Evolutionary conservation across 805 yeast species (phyloP).

Genomic region (Komagataella populi): DNA sequence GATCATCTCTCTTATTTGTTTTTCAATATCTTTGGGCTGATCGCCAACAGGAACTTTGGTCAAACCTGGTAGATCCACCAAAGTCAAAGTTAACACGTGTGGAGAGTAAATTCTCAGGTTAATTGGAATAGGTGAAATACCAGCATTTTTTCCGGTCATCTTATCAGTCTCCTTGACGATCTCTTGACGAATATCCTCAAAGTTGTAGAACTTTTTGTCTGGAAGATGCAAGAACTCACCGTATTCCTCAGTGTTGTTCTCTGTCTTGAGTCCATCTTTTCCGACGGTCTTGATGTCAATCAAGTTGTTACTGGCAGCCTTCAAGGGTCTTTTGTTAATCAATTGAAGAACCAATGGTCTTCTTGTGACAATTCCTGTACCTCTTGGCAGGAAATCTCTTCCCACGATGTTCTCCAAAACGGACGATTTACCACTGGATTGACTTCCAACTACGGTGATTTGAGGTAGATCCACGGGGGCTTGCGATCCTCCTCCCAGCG

Average conservation of each 20-base stretch:
- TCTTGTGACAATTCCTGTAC: conserved; percentile 87
- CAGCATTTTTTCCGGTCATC: conserved; percentile 69
- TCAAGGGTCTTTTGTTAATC: conserved; percentile 45
- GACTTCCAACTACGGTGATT: conserved; percentile 91
- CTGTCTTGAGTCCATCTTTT: conserved; percentile 36
- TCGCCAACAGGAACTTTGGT: conserved; percentile 99
- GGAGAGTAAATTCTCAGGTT: conserved; percentile 90
- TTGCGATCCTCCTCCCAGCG: conserved; percentile 78
- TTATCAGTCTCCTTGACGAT: conserved; percentile 87
- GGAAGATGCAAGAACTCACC: conserved; percentile 95
- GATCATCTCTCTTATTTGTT: conserved; percentile 84
- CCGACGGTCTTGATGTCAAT: conserved; percentile 29
- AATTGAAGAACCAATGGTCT: conserved; percentile 77
- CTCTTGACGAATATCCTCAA: conserved; percentile 79
- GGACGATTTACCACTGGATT: conserved; percentile 80
- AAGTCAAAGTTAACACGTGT: conserved; percentile 81
- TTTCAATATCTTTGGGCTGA: conserved; percentile 95
- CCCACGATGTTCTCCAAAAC: conserved; percentile 88
- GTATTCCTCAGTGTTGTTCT: conserved; percentile 81
- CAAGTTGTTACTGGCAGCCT: conserved; percentile 19
- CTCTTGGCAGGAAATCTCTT: conserved; percentile 82
- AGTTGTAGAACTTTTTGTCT: conserved; percentile 74
- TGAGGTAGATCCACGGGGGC: conserved; percentile 92
- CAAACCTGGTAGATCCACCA: conserved; percentile 94
- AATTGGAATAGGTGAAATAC: conserved; percentile 87